Evolutionary conservation across 2,329 filamentous ascomycete genomes (phyloP), one percentile per base, ranked within the genome.

Genomic region (Alternaria ventricosa): DNA sequence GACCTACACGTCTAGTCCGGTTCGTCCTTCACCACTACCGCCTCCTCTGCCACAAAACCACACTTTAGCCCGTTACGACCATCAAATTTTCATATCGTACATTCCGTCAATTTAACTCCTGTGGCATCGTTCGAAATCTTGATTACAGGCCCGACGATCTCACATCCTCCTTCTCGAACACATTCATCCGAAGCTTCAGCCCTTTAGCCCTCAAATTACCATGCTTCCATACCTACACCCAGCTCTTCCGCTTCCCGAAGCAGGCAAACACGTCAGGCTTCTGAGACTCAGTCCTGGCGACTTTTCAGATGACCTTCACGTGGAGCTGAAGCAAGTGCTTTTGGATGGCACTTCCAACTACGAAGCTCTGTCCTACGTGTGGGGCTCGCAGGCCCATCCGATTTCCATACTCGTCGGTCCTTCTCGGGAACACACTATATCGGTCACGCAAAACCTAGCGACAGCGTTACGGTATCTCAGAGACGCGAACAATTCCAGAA

Each of bases 181-280:
- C 15, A 4, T 18, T 6, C 9, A 6, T 10, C 8, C n/a, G n/a
- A 41, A 41, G 36, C 9, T 8, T 18, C 4, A 3, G 0, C 5
- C 0, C 9, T 10, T 6, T 18, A 3, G n/a, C 36, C 18, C 18
- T 1, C 9, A 3, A 5, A 0, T 6, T 3, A 6, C 5, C 36
- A 41, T 41, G 36, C 36, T 18, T 6, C 36, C 36, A 18, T 41
- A 41, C 5, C n/a, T 2, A 41, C 18, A 41, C 11, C 2, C 36
- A 18, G 36, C 8, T 41, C 36, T 41, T 11, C 36, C 36, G n/a
- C 36, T 11, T 2, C 36, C 36, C 1, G n/a, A 1, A 18, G n/a
- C 15, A 18, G 36, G 36, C 36, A 41, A 41, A 18, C 0, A 41
- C n/a, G 5, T 4, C 5, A 41, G 36, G 36, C 36, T 41, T 3